phyloP scores from a whole-genome alignment of 2,329 filamentous ascomycete species.

The Pseudocercospora ulei region DNA sequence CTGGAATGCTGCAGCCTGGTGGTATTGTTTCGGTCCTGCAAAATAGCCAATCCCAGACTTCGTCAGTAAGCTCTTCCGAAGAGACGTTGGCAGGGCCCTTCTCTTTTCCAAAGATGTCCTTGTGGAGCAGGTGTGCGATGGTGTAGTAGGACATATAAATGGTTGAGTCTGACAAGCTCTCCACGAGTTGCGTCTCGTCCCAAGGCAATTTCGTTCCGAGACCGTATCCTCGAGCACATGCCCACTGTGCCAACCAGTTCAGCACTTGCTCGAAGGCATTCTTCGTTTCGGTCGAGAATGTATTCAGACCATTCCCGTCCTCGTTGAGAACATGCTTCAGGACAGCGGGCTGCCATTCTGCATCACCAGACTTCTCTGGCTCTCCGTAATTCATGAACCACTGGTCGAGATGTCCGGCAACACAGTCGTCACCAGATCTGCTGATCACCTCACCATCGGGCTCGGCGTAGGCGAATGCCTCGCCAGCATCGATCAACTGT shows the following conservation, averaged over 20 bases:
- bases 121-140: constrained; percentile 51
- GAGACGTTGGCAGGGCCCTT: constrained; percentile 59
- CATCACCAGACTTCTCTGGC: constrained; percentile 54
- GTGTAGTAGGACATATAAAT: constrained; percentile 78
- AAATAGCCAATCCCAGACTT: constrained; percentile 95
- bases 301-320: constrained; percentile 60
- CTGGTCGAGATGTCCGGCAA: constrained; percentile 86
- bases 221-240: constrained; percentile 82
- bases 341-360: constrained; percentile 67
- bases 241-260: constrained; percentile 92
- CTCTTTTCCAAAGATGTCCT: constrained; percentile 72
- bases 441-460: constrained; percentile 83
- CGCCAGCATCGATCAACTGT: constrained; percentile 62
- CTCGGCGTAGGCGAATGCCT: constrained; percentile 87
- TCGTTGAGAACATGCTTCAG: constrained; percentile 61
- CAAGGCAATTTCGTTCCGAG: constrained; percentile 90
- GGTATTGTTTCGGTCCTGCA: constrained; percentile 59
- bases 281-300: constrained; percentile 55
- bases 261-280: constrained; percentile 68
- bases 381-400: constrained; percentile 94
- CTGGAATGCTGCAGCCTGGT: constrained; percentile 56
- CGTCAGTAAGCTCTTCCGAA: constrained; percentile 81
- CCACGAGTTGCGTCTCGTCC: constrained; percentile 83
- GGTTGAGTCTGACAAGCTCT: constrained; percentile 83
- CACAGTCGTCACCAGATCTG: constrained; percentile 83